Base-by-base conservation (phyloP, 768 basidiomycete genomes). In the Amanita exitialis region DNA sequence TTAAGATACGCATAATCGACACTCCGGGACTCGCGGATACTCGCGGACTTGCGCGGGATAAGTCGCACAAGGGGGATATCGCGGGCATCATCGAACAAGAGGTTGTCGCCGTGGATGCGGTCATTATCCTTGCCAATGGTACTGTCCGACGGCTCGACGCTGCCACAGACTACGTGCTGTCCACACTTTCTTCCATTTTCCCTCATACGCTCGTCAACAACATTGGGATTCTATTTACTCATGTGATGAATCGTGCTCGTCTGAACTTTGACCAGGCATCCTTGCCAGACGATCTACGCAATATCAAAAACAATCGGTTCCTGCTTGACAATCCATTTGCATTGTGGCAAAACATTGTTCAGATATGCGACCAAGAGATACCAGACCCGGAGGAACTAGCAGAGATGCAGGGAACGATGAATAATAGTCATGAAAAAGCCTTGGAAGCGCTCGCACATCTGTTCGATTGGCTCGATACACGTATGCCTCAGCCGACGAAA, bases 1-100 rank as follows among this genome's bases (percentile, higher is more conserved):
- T 27, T 20, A 23, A 53, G 37, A 44, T 64, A 9, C 55, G 58
- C 25, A 57, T 64, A 35, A 57, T 64, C 10, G 63, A 64, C 46
- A 63, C 62, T 20, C 63, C 63, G 25, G 63, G 63, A 12, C 59
- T 64, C 6, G 59, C 53, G 12, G 62, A 64, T 42, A 64, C 62
- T 6, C 61, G 63, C 25, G 63, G 63, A 18, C 42, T 62, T 8
- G 54, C 56, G 8, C 51, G 60, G 30, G 62, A 64, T 44, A 52
- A 56, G 20, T 36, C 49, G 18, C 63, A 62, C 46, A 59, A 63
- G 52, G 44, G 27, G 3, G 49, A 47, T 37, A 64, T 64, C 21
- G 63, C 63, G 8, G 43, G 53, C 9, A 54, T 54, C 13, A 64
- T 64, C 39, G 38, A 36, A n/a, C 47, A 52, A 20, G 41, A 58